A percentile compares a stretch with the other conserved stretches of the same genome.
Conservation (phyloP, 441 rosid species). For the Corymbia citriodora region DNA sequence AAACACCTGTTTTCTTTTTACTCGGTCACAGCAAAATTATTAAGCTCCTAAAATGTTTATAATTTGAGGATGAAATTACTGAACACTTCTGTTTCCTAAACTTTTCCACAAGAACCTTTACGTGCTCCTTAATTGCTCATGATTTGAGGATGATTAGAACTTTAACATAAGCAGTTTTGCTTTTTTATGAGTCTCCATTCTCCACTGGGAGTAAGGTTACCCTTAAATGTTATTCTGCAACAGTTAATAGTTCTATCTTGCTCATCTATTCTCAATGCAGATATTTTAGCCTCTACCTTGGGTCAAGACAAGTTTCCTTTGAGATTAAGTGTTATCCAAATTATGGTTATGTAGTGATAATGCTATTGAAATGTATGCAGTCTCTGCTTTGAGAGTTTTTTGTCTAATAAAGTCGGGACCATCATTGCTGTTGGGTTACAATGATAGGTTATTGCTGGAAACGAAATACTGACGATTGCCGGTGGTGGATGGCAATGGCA, state of each 20-base stretch:
- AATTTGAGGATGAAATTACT: not conserved
- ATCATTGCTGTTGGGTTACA: not conserved
- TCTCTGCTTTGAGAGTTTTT: not conserved
- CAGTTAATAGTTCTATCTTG: not conserved
- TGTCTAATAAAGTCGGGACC: not conserved
- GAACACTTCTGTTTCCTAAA: not conserved
- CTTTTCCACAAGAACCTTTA: not conserved
- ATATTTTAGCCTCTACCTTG: not conserved
- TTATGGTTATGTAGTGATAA: not conserved
- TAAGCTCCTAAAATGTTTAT: not conserved
- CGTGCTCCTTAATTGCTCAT: not conserved
- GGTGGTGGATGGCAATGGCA: conserved; percentile 66
- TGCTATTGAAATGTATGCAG: not conserved
- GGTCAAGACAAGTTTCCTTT: not conserved
- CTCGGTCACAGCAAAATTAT: not conserved
- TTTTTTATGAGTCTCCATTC: not conserved
- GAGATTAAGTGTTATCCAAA: not conserved
- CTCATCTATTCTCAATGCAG: not conserved
- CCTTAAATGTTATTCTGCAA: not conserved
- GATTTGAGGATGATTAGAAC: not conserved
- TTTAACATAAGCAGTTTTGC: not conserved
- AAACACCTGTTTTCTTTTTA: not conserved
- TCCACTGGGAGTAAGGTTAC: not conserved
- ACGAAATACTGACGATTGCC: conserved; percentile 80
- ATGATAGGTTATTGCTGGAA: conserved; percentile 69